These are phyloP conservation scores for Martensiomyces pterosporus DNA, from an alignment of 192 early-diverging fungal genomes.

Conservation along the genomic window DNA sequence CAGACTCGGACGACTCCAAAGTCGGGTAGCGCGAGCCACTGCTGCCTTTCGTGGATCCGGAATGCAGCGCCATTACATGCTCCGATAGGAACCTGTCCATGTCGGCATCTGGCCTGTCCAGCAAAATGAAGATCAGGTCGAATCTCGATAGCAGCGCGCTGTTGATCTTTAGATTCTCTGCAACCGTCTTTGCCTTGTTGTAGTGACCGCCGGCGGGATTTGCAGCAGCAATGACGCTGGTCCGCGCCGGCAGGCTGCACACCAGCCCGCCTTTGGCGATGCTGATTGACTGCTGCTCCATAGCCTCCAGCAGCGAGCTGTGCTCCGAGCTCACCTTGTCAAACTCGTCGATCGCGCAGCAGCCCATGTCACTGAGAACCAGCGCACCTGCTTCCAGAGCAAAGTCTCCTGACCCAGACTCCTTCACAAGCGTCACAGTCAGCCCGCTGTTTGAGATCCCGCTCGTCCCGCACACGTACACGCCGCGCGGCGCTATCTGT, in stretches of 20 bases:
- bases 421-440: slow-evolving; percentile 70
- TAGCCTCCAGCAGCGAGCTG: slow-evolving; percentile 76
- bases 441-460: slow-evolving; percentile 63
- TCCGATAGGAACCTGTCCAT: slow-evolving; percentile 79
- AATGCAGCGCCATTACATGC: slow-evolving; percentile 72
- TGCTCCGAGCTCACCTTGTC: slow-evolving; percentile 83
- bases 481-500: slow-evolving; percentile 74
- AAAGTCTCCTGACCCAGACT: slow-evolving; percentile 68
- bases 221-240: slow-evolving; percentile 83
- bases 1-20: slow-evolving; percentile 1
- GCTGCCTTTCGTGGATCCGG: slow-evolving; percentile 16
- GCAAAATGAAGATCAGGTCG: slow-evolving; percentile 77
- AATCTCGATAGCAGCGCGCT: slow-evolving; percentile 73
- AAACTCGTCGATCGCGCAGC: slow-evolving; percentile 89
- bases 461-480: slow-evolving; percentile 74
- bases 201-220: slow-evolving; percentile 86
- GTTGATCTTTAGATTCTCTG: slow-evolving; percentile 78
- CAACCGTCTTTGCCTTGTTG: slow-evolving; percentile 78
- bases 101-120: slow-evolving; percentile 73
- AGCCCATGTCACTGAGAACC: slow-evolving; percentile 85
- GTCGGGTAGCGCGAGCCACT: not conserved
- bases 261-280: slow-evolving; percentile 86
- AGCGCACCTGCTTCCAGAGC: slow-evolving; percentile 77
- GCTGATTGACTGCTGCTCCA: slow-evolving; percentile 85
- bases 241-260: slow-evolving; percentile 75